phyloP scores from a whole-genome alignment of 352 stramenopile genomes.

The Halophytophthora polymorphica region DNA sequence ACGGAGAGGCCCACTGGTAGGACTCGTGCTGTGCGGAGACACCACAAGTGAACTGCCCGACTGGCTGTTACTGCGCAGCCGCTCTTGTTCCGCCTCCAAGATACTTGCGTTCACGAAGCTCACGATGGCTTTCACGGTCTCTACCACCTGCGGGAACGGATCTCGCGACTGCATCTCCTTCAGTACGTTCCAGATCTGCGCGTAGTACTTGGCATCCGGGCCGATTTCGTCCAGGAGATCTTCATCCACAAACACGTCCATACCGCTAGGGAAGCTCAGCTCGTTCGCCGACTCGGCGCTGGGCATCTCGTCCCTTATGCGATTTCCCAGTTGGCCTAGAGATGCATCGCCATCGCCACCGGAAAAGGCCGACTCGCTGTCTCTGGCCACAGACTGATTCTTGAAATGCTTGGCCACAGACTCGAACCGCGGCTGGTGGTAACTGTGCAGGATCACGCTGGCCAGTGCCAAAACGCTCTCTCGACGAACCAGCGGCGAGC shows the following conservation, averaged over 20 bases:
- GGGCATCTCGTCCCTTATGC: conserved; percentile 9
- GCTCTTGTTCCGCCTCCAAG: conserved; percentile 52
- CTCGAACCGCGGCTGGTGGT: conserved; percentile 84
- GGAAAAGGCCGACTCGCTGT: background rate
- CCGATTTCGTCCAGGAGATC: conserved; percentile 41
- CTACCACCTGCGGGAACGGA: conserved; percentile 73
- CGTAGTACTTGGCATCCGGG: conserved; percentile 79
- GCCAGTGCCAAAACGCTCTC: conserved; percentile 84
- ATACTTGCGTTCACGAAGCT: conserved; percentile 61
- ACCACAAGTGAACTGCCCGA: conserved; percentile 23
- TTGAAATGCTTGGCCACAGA: conserved; percentile 80
- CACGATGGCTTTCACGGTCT: conserved; percentile 60
- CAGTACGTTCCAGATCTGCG: conserved; percentile 81
- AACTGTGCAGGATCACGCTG: conserved; percentile 84
- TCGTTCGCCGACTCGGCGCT: conserved; percentile 14
- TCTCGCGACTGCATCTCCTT: conserved; percentile 86
- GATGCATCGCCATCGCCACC: conserved; percentile 3
- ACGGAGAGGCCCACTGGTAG: conserved; percentile 8
- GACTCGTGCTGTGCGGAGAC: conserved; percentile 21
- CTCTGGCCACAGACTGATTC: conserved; percentile 31
- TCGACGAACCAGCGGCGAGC: conserved; percentile 76
- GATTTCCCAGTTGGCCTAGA: conserved; percentile 6
- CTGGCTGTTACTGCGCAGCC: conserved; percentile 31
- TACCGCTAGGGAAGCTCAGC: conserved; percentile 7
- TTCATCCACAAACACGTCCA: conserved; percentile 40